Base-by-base conservation (phyloP, 331 rosid species). In the Ulmus americana region DNA sequence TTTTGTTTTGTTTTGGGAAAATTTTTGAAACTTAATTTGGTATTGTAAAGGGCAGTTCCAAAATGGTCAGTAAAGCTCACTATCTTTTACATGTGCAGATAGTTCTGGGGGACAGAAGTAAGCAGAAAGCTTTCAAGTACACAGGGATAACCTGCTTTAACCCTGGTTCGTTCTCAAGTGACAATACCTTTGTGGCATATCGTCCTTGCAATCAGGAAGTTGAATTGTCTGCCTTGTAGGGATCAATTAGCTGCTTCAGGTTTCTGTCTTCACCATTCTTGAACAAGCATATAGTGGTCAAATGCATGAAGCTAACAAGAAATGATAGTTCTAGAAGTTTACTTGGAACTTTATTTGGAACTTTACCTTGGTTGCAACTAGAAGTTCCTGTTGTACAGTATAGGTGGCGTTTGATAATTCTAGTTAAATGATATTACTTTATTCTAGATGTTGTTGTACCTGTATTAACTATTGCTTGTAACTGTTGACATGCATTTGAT, bases 61-160 rank as follows among this genome's bases (percentile, higher is more conserved):
- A 15, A 70, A 64, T 72, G 69, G 72, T 59, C 42, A 47, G 48
- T 38, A 60, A n/a, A 39, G 41, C 56, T 62, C 53, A 69, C 45
- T 22, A 9, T 16, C 75, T 22, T 53, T 49, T 67, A 56, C 42
- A 56, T 75, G 67, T 79, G 80, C 90, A 92, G 97, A 87, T 92
- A 74, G 82, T 87, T 10, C 69, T 87, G 55, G 97, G 91, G 64
- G 98, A 92, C 75, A 87, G 83, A 77, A 92, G 98, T 63, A 78
- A 71, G 71, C 97, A 87, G 71, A 90, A 89, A 71, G 97, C 95
- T 43, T 92, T 89, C 80, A 89, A 89, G 70, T 85, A 89, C 85
- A 87, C 88, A 55, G 98, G 97, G 77, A 85, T 84, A 67, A 82
- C 97, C 65, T 92, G 95, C 74, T 89, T 86, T 55, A 92, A 92